phyloP scores from a whole-genome alignment of 2,329 filamentous ascomycete genomes.

The Talaromyces pinophilus region DNA sequence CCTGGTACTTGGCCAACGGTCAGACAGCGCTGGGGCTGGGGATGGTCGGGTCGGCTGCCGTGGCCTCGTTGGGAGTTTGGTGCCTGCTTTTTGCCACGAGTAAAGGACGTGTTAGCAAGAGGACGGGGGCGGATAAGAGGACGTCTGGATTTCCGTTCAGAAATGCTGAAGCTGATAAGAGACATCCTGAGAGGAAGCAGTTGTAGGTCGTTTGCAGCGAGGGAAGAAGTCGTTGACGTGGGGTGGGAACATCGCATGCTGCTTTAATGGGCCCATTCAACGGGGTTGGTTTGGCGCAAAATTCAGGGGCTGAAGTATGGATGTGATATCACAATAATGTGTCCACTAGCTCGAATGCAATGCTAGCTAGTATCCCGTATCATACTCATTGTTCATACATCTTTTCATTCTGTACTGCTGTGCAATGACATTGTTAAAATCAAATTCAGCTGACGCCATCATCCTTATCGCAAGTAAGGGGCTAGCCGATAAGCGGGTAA shows the following conservation, averaged over 20 bases:
- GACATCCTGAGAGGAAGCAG: conserved; percentile 40
- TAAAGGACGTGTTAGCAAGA: conserved; percentile 59
- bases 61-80: conserved; percentile 68
- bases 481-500: conserved; percentile 10
- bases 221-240: neutral
- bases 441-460: neutral
- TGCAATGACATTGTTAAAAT: neutral
- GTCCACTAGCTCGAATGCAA: neutral
- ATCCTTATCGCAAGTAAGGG: conserved; percentile 16
- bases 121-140: conserved; percentile 67
- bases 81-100: conserved; percentile 61
- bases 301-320: neutral
- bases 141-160: conserved; percentile 66
- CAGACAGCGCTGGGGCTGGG: conserved; percentile 64
- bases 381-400: neutral
- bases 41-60: conserved; percentile 55
- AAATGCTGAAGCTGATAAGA: conserved; percentile 60
- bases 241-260: conserved; percentile 2
- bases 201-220: neutral
- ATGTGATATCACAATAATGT: neutral
- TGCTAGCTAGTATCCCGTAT: neutral
- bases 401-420: neutral
- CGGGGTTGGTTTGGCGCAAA: neutral
- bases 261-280: conserved; percentile 3
- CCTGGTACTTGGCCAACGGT: conserved; percentile 59